Conservation (phyloP, 1,284 basidiomycete species). For the Leucoagaricus sp. region DNA sequence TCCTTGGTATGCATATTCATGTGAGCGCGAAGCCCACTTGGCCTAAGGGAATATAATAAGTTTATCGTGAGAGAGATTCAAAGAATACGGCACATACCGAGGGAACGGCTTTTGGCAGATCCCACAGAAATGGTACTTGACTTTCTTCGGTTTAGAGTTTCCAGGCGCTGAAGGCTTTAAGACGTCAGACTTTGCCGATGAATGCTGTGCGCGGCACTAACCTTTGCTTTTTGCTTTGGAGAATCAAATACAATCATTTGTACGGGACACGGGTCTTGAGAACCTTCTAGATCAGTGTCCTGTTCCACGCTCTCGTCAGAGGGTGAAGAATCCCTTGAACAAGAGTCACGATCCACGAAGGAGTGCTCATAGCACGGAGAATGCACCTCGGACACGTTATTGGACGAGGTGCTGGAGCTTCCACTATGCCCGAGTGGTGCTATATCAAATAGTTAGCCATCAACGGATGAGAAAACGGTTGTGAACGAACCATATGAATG, state of each 20-base stretch:
- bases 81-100: slow-evolving; percentile 14
- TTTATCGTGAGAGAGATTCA: neutral
- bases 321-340: neutral
- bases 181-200: neutral
- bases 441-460: neutral
- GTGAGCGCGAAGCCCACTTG: slow-evolving; percentile 69
- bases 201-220: neutral
- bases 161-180: slow-evolving; percentile 7
- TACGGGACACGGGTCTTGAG: neutral
- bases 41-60: slow-evolving; percentile 29
- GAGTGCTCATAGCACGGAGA: slow-evolving; percentile 3
- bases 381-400: neutral
- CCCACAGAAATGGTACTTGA: slow-evolving; percentile 54
- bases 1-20: slow-evolving; percentile 72
- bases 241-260: neutral
- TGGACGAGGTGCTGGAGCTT: neutral
- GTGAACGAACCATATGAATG: neutral
- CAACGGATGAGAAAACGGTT: neutral
- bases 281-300: neutral
- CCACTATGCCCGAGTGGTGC: neutral
- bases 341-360: neutral
- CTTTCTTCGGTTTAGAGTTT: slow-evolving; percentile 36
- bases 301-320: slow-evolving; percentile 4
- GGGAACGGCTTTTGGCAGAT: slow-evolving; percentile 63
- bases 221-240: neutral